phyloP scores from a whole-genome alignment of 129 eudicot species.

The Artemisia tridentata region DNA sequence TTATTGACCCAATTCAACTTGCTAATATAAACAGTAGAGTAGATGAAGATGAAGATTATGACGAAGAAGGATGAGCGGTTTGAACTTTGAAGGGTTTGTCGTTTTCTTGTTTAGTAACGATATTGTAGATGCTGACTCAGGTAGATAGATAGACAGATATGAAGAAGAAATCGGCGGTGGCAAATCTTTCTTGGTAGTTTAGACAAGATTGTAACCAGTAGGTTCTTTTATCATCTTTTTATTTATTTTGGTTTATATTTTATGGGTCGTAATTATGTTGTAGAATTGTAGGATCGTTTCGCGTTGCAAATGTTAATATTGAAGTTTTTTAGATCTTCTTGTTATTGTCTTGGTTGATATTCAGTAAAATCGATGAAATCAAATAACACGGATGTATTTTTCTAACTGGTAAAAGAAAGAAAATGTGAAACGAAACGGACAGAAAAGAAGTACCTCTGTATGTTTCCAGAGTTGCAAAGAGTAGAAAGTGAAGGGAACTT shows the following conservation, averaged over 20 bases:
- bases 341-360: too few relatives aligned
- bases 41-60: slow-evolving; percentile 67
- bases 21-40: slow-evolving; percentile 37
- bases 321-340: neutral
- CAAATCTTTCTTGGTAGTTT: slow-evolving; percentile 13
- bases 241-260: neutral
- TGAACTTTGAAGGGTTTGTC: slow-evolving; percentile 6
- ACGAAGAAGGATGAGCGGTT: slow-evolving; percentile 43
- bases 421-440: too few relatives aligned
- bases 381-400: too few relatives aligned
- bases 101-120: slow-evolving; percentile 15
- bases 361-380: too few relatives aligned
- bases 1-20: slow-evolving; percentile 49
- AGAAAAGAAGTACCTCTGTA: too few relatives aligned
- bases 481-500: too few relatives aligned
- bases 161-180: slow-evolving; percentile 3
- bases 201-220: neutral
- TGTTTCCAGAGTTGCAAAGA: too few relatives aligned
- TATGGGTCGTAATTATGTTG: slow-evolving; percentile 18
- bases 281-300: slow-evolving; percentile 6
- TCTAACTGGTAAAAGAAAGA: too few relatives aligned
- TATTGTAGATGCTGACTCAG: slow-evolving; percentile 32
- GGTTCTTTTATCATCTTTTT: neutral
- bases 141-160: slow-evolving; percentile 16
- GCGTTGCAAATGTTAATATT: slow-evolving; percentile 18